Percentiles rank a stretch among this genome's conserved stretches.
Conservation (phyloP, 2,329 filamentous ascomycete genomes). For the Graphiopsis chlorocephala region DNA sequence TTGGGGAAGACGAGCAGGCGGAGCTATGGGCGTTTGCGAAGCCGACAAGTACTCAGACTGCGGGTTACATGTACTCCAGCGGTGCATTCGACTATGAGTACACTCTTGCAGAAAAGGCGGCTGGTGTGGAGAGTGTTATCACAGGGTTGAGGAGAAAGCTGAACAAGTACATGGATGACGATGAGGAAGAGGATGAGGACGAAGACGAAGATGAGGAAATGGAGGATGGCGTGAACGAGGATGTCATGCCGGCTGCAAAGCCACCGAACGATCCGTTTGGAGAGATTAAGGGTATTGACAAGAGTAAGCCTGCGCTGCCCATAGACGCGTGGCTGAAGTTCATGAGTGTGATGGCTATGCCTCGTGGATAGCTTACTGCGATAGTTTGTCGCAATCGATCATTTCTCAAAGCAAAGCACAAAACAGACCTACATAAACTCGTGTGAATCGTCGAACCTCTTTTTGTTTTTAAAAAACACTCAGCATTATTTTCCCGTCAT, state of each 20-base stretch:
- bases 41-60: constrained; percentile 45
- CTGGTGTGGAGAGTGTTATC: constrained; percentile 66
- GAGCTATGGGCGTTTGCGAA: constrained; percentile 61
- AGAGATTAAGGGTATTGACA: constrained; percentile 5
- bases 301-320: neutral
- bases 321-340: constrained; percentile 13
- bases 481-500: neutral
- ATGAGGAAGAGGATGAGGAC: constrained; percentile 47
- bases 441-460: neutral
- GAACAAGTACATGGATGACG: constrained; percentile 33
- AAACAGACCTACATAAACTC: neutral
- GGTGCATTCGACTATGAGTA: constrained; percentile 63
- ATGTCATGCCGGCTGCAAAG: constrained; percentile 10
- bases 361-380: neutral
- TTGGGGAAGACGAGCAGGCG: constrained; percentile 51
- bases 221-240: constrained; percentile 15
- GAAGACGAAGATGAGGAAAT: constrained; percentile 26
- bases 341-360: constrained; percentile 9
- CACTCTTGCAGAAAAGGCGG: constrained; percentile 66
- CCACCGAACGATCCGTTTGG: neutral
- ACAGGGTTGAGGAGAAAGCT: constrained; percentile 64
- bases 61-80: constrained; percentile 22
- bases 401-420: neutral
- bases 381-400: neutral
- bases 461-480: neutral